Evolutionary conservation across 2,329 filamentous ascomycete genomes (phyloP).

Genomic region (Pseudogymnoascus sp.): DNA sequence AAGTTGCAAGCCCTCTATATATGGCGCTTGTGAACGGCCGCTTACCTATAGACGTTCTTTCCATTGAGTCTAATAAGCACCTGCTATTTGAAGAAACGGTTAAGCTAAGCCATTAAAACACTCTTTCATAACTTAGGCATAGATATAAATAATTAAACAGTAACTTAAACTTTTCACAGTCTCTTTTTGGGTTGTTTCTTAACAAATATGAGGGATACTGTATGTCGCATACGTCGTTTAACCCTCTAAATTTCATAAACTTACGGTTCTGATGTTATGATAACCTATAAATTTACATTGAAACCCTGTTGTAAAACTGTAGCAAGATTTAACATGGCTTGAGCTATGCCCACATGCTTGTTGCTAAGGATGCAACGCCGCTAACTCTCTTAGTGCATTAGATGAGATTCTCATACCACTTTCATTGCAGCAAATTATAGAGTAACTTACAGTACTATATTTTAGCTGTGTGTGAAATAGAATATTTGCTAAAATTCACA

Average conservation of each 20-base stretch:
- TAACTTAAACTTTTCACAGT: neutral
- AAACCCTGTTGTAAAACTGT: neutral
- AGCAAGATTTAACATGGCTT: neutral
- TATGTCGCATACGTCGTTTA: neutral
- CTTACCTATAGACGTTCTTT: conserved; percentile 15
- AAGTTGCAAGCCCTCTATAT: conserved; percentile 15
- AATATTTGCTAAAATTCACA: neutral
- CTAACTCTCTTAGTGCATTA: neutral
- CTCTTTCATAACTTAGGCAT: neutral
- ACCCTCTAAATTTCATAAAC: neutral
- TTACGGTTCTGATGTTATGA: neutral
- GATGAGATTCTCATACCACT: neutral
- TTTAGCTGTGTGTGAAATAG: neutral
- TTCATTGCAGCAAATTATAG: neutral
- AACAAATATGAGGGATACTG: neutral
- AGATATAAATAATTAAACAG: neutral
- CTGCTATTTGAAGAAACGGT: conserved; percentile 17
- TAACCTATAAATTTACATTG: too few species aligned
- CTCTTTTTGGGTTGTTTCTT: neutral
- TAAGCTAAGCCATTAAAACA: neutral
- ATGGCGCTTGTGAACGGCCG: conserved; percentile 13
- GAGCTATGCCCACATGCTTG: neutral
- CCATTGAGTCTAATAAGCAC: conserved; percentile 17
- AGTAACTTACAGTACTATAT: neutral
- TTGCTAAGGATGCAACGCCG: neutral